Base-by-base conservation (phyloP, 2,329 filamentous ascomycete species). In the Trichoderma sp. region DNA sequence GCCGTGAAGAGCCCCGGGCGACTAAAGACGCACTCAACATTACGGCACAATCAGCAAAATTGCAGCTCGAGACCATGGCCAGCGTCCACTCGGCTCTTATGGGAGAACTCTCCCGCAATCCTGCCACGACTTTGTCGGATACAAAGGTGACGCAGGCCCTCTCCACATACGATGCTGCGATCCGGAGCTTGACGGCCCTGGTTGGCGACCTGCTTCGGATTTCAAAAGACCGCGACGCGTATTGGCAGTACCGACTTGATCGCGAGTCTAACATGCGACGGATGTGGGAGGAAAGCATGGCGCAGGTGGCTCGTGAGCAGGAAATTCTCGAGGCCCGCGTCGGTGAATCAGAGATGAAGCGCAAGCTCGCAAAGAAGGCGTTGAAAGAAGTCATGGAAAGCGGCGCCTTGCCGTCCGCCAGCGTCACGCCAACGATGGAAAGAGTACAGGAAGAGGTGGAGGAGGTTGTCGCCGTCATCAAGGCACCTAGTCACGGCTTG, bases 281-380 rank as follows among this genome's bases (percentile, higher is more conserved):
- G 69, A 92, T 99, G 88, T 99, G 95, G 95, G 95, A 99, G 80
- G 95, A 99, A 75, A 98, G 94, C 79, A 97, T 99, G 95, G 93
- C 95, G 10, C 90, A 94, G 74, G 91, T 99, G n/a, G 95, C 94
- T 19, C 89, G 89, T 67, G 95, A 99, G 77, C 95, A 99, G 74
- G 95, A 98, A 79, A 87, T 93, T 61, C 85, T 99, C 1, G 93
- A 98, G 76, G 92, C 88, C 39, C 90, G 90, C 68, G 92, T 97
- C 69, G 93, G 92, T 53, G 92, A 97, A 78, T 92, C 93, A 1
- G 94, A 98, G 78, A 87, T 91, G 76, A 98, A 97, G 83, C 88
- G 93, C 67, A 94, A 92, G 77, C 86, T 92, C 70, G 95, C 95
- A 4, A 98, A 97, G 83, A 89, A 90, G 70, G 94, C 93, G 2